These are phyloP conservation scores for Heracleum sosnowskyi DNA, from an alignment of 129 eudicot genomes.

Conservation along the genomic window DNA sequence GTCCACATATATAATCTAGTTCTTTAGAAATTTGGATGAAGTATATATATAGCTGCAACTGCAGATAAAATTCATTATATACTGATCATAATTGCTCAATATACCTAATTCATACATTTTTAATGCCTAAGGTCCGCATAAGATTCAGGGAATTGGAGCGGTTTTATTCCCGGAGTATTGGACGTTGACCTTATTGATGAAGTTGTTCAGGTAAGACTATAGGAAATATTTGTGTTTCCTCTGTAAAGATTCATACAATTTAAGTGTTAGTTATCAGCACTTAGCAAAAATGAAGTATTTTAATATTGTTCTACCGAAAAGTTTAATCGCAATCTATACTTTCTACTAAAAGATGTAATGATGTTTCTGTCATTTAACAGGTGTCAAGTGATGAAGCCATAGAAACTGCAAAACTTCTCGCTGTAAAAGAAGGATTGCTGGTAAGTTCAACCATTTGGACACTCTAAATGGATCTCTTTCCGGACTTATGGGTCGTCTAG, in stretches of 20 bases:
- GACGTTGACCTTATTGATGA: constrained; percentile 70
- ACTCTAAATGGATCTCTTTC: constrained; percentile 8
- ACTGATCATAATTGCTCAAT: background rate
- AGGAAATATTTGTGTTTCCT: background rate
- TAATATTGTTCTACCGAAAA: background rate
- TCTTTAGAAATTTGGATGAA: background rate
- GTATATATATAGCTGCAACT: background rate
- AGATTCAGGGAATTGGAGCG: constrained; percentile 98
- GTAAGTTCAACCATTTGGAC: constrained; percentile 32
- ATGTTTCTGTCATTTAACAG: constrained; percentile 25
- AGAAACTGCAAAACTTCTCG: constrained; percentile 79
- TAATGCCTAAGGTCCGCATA: constrained; percentile 66
- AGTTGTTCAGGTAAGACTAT: constrained; percentile 70
- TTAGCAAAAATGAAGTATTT: background rate
- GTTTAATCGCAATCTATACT: background rate
- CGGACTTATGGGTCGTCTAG: background rate
- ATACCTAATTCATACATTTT: background rate
- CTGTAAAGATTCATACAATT: background rate
- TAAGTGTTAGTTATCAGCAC: background rate
- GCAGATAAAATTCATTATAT: background rate
- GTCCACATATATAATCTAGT: background rate
- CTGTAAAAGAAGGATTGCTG: constrained; percentile 82
- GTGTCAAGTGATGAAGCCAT: constrained; percentile 89
- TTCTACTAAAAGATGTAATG: background rate
- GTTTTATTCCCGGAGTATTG: constrained; percentile 77